Evolutionary conservation across 2,329 filamentous ascomycete species (phyloP).

Genomic region (Cryoendolithus antarcticus): DNA sequence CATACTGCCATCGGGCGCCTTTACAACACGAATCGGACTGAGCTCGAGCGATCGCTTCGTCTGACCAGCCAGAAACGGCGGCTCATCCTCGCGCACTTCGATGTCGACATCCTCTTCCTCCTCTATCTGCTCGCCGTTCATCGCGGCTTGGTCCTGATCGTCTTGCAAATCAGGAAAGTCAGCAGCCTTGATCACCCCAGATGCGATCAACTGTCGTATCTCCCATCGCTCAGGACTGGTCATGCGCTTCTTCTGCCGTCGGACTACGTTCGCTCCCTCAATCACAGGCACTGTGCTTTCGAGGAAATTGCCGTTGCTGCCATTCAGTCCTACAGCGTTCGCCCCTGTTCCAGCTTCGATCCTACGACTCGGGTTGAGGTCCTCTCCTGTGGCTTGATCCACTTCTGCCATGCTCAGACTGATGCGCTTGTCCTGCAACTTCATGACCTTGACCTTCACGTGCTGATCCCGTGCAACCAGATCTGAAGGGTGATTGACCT

Average conservation of each 20-base stretch:
- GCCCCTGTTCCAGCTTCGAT: conserved; percentile 73
- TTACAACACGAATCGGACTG: conserved; percentile 90
- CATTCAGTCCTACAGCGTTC: conserved; percentile 72
- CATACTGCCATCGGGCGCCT: conserved; percentile 94
- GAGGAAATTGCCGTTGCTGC: conserved; percentile 45
- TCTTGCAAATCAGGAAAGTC: conserved; percentile 83
- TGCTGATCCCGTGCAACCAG: conserved; percentile 66
- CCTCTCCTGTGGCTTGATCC: conserved; percentile 75
- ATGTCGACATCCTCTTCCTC: conserved; percentile 96
- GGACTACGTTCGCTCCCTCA: conserved; percentile 40
- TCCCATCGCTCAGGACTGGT: conserved; percentile 97
- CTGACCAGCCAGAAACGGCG: conserved; percentile 87
- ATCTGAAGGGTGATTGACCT: conserved; percentile 87
- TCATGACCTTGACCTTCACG: conserved; percentile 87
- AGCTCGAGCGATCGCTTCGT: conserved; percentile 93
- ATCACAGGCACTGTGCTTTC: conserved; percentile 48
- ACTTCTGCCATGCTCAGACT: conserved; percentile 96
- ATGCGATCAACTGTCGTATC: conserved; percentile 90
- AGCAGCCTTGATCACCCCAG: conserved; percentile 80
- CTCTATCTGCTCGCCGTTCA: conserved; percentile 79
- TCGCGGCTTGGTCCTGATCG: conserved; percentile 79
- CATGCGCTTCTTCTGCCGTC: conserved; percentile 73
- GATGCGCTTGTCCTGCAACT: conserved; percentile 68
- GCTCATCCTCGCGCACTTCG: conserved; percentile 90
- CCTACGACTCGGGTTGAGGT: conserved; percentile 64